Evolutionary conservation across 495 filamentous ascomycete genomes (phyloP).

Genomic region (Lepidopterella palustris): DNA sequence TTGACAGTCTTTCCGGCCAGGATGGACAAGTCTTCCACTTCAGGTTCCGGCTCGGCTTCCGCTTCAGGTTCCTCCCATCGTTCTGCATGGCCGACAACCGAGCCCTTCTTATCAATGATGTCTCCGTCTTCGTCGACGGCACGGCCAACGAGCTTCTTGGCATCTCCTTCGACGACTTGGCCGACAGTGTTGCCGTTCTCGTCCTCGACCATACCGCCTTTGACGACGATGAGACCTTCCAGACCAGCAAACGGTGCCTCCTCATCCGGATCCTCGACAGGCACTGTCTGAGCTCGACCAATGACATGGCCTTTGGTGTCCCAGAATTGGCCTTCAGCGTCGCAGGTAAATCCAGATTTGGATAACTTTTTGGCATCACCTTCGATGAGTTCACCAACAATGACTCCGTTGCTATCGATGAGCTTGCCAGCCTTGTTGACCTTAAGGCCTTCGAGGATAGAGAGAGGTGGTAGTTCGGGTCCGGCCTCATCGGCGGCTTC

Average conservation of each 20-base stretch:
- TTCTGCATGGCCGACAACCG: conserved; percentile 55
- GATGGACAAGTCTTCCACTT: conserved; percentile 50
- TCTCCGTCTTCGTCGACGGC: conserved; percentile 61
- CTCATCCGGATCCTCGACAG: conserved; percentile 47
- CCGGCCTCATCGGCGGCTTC: conserved; percentile 21
- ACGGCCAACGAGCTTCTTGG: conserved; percentile 57
- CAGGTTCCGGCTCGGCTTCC: conserved; percentile 35
- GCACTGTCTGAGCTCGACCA: conserved; percentile 38
- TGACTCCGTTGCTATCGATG: conserved; percentile 34
- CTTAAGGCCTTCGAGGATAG: conserved; percentile 53
- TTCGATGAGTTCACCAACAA: conserved; percentile 41
- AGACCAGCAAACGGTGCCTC: conserved; percentile 59
- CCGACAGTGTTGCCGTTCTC: conserved; percentile 55
- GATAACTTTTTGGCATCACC: conserved; percentile 42
- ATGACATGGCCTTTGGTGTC: conserved; percentile 42
- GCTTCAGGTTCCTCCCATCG: conserved; percentile 47
- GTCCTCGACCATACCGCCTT: conserved; percentile 55
- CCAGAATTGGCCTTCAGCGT: conserved; percentile 41
- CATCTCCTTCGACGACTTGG: conserved; percentile 52
- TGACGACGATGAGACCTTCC: conserved; percentile 54
- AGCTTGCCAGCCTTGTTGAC: conserved; percentile 58
- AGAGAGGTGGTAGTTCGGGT: conserved; percentile 47
- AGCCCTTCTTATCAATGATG: conserved; percentile 56
- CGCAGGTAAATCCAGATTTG: conserved; percentile 34
- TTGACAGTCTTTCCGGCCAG: conserved; percentile 64